These are phyloP conservation scores for Scutellaria minor DNA, from an alignment of 257 asterid genomes.

Conservation along the genomic window DNA sequence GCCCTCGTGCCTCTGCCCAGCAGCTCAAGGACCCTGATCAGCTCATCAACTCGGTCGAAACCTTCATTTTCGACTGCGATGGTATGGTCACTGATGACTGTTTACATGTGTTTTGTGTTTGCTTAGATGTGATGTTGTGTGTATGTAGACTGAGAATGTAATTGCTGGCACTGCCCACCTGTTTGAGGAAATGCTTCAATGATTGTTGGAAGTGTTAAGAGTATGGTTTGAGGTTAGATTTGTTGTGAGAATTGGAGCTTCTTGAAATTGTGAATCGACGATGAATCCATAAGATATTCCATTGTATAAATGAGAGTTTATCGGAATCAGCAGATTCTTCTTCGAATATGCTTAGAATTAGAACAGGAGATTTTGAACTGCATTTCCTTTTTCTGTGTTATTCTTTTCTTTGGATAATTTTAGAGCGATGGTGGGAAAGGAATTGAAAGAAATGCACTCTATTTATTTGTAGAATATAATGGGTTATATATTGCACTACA, in stretches of 20 bases:
- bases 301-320: neutral
- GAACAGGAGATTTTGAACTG: neutral
- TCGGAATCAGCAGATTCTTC: neutral
- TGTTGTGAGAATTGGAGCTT: neutral
- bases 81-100: conserved; percentile 45
- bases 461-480: neutral
- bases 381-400: too few species aligned
- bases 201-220: neutral
- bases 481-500: neutral
- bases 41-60: conserved; percentile 88
- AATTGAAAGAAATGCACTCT: neutral
- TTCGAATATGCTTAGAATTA: neutral
- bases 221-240: neutral
- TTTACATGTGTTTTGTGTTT: neutral
- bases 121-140: conserved; percentile 1
- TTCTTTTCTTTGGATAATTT: neutral
- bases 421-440: neutral
- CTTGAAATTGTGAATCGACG: conserved; percentile 13
- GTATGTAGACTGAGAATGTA: neutral
- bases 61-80: conserved; percentile 97
- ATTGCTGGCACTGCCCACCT: neutral
- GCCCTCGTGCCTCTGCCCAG: conserved; percentile 67
- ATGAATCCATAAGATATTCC: neutral
- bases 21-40: conserved; percentile 81
- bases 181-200: conserved; percentile 37